Evolutionary conservation across 352 stramenopile genomes (phyloP).

Genomic region (Phytophthora pinifolia): DNA sequence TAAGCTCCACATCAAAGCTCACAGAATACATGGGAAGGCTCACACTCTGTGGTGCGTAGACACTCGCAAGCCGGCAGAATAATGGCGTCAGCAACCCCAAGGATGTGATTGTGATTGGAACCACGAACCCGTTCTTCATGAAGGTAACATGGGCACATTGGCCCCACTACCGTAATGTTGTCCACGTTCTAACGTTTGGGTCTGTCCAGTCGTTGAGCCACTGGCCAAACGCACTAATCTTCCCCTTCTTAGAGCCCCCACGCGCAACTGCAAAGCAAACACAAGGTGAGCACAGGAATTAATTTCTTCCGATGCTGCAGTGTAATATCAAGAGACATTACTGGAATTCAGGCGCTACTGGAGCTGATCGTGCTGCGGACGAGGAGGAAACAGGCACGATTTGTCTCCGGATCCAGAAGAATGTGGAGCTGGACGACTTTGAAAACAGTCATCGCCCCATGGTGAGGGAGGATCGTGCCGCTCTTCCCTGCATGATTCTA

Average conservation of each 20-base stretch:
- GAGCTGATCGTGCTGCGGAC: conserved; percentile 17
- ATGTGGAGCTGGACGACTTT: conserved; percentile 39
- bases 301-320: background rate
- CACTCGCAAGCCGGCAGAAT: conserved; percentile 58
- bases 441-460: conserved; percentile 40
- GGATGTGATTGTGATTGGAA: conserved; percentile 69
- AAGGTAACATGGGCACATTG: conserved; percentile 41
- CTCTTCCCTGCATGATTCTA: conserved; percentile 4
- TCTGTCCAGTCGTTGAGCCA: conserved; percentile 53
- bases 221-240: conserved; percentile 82
- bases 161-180: background rate
- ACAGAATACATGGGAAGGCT: background rate
- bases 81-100: conserved; percentile 45
- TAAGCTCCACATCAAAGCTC: conserved; percentile 26
- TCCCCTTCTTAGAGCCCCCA: conserved; percentile 63
- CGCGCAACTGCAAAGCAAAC: conserved; percentile 13
- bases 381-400: conserved; percentile 39
- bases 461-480: conserved; percentile 19
- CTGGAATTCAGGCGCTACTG: conserved; percentile 1
- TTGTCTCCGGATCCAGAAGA: conserved; percentile 63
- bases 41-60: conserved; percentile 23
- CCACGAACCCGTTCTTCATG: conserved; percentile 89
- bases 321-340: background rate
- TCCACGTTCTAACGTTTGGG: background rate
- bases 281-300: conserved; percentile 19